Percentiles rank a stretch among this genome's conserved stretches.
These are phyloP conservation scores for Rhodotorula diobovata DNA, from an alignment of 768 basidiomycete genomes.

Conservation along the genomic window DNA sequence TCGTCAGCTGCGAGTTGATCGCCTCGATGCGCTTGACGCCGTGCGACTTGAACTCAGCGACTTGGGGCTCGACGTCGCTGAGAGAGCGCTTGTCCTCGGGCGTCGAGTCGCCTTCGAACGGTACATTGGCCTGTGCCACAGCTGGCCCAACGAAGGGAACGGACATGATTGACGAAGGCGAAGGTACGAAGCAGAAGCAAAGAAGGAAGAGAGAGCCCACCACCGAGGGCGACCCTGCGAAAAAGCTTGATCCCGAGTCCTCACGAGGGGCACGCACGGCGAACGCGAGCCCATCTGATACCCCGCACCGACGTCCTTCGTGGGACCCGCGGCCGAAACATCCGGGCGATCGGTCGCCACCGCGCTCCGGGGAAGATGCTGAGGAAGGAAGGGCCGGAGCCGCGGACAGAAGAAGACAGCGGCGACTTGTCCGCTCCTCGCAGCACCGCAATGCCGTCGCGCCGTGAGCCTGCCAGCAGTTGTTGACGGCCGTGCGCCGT, in stretches of 20 bases:
- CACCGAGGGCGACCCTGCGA: background rate
- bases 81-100: background rate
- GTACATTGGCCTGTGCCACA: background rate
- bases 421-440: too few species aligned
- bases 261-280: too few species aligned
- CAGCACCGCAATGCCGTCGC: too few species aligned
- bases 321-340: background rate
- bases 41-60: background rate
- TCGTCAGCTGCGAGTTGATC: background rate
- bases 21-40: background rate
- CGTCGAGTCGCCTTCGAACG: background rate
- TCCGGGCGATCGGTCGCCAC: too few species aligned
- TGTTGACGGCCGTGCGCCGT: too few species aligned
- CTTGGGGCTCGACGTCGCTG: background rate
- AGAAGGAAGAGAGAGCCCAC: background rate
- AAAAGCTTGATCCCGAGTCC: background rate
- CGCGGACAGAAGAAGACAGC: too few species aligned
- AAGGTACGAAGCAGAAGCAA: background rate
- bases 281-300: background rate
- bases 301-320: too few species aligned
- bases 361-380: too few species aligned
- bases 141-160: background rate
- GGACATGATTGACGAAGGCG: background rate
- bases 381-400: too few species aligned
- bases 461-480: too few species aligned